Conservation (phyloP, 2,329 filamentous ascomycete species). For the Colletotrichum euphorbiae region DNA sequence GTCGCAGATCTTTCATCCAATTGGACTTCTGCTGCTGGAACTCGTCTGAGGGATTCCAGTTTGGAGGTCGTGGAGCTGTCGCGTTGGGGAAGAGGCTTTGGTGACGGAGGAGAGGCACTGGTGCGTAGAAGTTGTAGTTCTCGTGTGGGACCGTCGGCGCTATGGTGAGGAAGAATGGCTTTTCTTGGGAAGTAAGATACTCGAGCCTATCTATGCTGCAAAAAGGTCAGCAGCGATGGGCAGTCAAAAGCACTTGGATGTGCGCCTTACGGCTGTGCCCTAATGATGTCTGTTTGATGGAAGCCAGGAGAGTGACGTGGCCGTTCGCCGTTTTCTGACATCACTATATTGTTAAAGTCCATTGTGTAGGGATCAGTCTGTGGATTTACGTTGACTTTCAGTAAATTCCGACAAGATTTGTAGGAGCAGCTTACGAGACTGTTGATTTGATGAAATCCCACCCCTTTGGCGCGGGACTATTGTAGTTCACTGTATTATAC, state of each 20-base stretch:
- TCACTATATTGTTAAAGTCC: slow-evolving; percentile 2
- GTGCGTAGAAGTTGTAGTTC: slow-evolving; percentile 19
- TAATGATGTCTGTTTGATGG: neutral
- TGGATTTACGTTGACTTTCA: no score
- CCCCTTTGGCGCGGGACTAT: slow-evolving; percentile 47
- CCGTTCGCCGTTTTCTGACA: neutral
- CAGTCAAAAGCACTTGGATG: neutral
- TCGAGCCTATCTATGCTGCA: slow-evolving; percentile 39
- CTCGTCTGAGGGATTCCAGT: slow-evolving; percentile 43
- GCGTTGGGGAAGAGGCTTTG: slow-evolving; percentile 39
- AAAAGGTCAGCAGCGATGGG: neutral
- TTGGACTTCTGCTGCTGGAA: slow-evolving; percentile 39
- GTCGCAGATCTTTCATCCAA: slow-evolving; percentile 40
- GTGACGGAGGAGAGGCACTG: slow-evolving; percentile 23
- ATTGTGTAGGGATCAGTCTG: neutral
- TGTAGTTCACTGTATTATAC: slow-evolving; percentile 55
- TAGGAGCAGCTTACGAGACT: slow-evolving; percentile 33
- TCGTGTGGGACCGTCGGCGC: slow-evolving; percentile 27
- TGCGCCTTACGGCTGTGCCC: neutral
- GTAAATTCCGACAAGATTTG: no score
- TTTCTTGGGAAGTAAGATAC: slow-evolving; percentile 36
- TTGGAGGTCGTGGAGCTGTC: slow-evolving; percentile 40
- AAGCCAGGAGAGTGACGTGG: neutral
- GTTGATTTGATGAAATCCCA: slow-evolving; percentile 45
- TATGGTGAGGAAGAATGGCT: slow-evolving; percentile 43